Evolutionary conservation across 768 basidiomycete species (phyloP), one percentile per base, ranked within the genome.

Genomic region (Naganishia antarctica): DNA sequence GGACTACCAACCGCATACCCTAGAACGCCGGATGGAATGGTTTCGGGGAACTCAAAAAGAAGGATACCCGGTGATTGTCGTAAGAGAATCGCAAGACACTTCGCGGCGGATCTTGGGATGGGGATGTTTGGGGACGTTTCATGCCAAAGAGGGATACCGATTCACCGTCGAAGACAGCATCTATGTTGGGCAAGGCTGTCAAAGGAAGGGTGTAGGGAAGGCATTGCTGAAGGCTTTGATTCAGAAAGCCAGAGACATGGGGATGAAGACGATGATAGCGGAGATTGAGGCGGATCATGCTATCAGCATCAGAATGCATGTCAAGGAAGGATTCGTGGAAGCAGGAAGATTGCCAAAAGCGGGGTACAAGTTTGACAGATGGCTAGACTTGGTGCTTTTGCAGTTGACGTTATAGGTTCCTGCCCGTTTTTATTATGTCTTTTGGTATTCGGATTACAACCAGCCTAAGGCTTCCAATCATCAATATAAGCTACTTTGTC

Each of bases 261-360:
- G 61, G 15, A 62, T 62, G 61, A 41, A 62, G 26, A 49, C 47
- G 15, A 50, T 62, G 61, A 40, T 62, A 34, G 61, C 61, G 16
- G 61, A 41, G 21, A 62, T 62, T 18, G 61, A 49, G 12, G 61
- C 61, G 13, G 61, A 48, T 28, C 37, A 47, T 32, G 46, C 37
- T 23, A 31, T 32, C 18, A 62, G 61, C 26, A 47, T 62, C 18
- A 48, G 28, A 25, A 37, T 62, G 46, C 61, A 62, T 29, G 32
- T 26, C 21, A 62, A 50, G 37, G 46, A 48, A 28, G 61, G 61
- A n/a, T 62, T 62, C 40, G 61, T 48, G 32, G 61, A 48, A 16
- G 61, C 48, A 6, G 61, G 46, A 7, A 62, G 61, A 21, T 40
- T 62, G 25, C 23, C 37, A 23, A 47, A 50, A 12, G 61, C 48